Base-by-base conservation (phyloP, 257 asterid genomes). In the Penstemon barbatus region DNA sequence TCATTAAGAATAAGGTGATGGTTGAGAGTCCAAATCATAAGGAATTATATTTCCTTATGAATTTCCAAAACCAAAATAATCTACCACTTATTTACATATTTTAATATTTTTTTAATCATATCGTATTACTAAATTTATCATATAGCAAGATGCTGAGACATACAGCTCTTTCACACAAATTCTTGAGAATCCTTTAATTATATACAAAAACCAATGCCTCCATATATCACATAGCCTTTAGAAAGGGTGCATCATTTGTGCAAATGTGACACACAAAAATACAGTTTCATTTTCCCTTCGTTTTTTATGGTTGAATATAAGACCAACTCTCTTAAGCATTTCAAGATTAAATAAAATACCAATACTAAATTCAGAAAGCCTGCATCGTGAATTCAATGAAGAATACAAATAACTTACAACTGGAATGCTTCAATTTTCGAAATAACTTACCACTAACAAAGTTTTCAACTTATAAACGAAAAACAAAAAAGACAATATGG, bases 201-300 rank as follows among this genome's bases (percentile, higher is more conserved):
- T 57, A 5, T 15, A 12, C 3, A 40, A 61, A 70, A 61, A 51
- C 49, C 39, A 61, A 70, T 19, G 50, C 54, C 63, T 50, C 51
- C 37, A 66, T 52, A 59, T 52, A 43, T 63, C 8, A 62, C 40
- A 13, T 8, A 37, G 41, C n/a, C 11, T 3, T 46, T 46, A 46
- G 11, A 46, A 46, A 46, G 10, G 8, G 33, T 25, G 33, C 33
- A 25, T 25, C 33, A 25, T 25, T 25, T 25, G 33, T 25, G 33
- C 33, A 25, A 25, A 25, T 25, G 33, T 25, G 2, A 25, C 33
- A 25, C 18, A 25, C 2, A 25, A 25, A 1, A 25, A 25, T 25
- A 25, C 33, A 25, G 33, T 25, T 13, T 7, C 12, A 9, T 7
- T 6, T 46, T 46, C 11, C 6, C 52, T 25, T 25, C 12, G 52